Evolutionary conservation across 495 filamentous ascomycete species (phyloP), one percentile per base, ranked within the genome.

Genomic region (Elasticomyces elasticus): DNA sequence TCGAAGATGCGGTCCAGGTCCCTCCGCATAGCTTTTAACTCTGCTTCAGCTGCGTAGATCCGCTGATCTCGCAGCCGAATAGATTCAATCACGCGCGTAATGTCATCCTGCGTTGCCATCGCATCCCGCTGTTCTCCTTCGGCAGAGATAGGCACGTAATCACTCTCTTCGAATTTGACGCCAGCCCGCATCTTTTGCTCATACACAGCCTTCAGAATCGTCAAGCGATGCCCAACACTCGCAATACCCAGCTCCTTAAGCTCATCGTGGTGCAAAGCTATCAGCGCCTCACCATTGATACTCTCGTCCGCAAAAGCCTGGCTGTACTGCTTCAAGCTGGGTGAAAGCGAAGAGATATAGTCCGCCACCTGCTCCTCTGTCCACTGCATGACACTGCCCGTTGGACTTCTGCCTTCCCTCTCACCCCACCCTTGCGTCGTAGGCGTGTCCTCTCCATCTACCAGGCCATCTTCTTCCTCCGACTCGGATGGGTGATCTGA

Each of bases 61-160:
- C 87, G 81, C 67, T 95, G 86, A 62, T 98, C 94, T 56, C 92
- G 84, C 49, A 88, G 71, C 54, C 83, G 78, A 23, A 98, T 82
- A 28, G 90, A 86, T 53, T 88, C 83, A 56, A 95, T 89, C 17
- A 97, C 76, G 17, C 86, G 80, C 28, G 88, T 84, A 55, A 97
- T 83, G 65, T 98, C 92, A 54, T 94, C 87, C 48, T 95, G 81
- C 4, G 89, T 92, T 0, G 92, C 90, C 43, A 81, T 84, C 48
- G 87, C 82, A 62, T 92, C 89, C 54, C 82, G 81, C 48, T 83
- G 81, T 63, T 87, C 86, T 58, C 85, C 86, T 62, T 95, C 92
- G 69, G 89, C 92, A 51, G 92, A 91, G 91, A 63, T 77, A 33
- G 92, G 94, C 46, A 96, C 82, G 69, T 95, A 98, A 64, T 97